phyloP scores from a whole-genome alignment of 192 early-diverging fungal genomes.

The Backusella liffmaniae region DNA sequence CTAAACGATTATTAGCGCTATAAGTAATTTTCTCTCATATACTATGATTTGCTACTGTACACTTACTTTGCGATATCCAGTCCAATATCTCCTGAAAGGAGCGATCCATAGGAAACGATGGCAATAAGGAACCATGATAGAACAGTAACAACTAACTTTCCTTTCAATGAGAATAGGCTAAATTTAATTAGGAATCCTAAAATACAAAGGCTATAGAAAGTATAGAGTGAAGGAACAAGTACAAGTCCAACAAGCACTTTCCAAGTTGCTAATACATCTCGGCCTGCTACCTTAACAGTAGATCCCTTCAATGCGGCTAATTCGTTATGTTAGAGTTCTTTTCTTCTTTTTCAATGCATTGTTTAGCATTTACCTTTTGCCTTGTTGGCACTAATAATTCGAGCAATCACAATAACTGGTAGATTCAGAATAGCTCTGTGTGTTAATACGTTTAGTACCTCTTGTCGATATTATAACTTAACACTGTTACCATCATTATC shows the following conservation, averaged over 20 bases:
- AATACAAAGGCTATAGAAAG: constrained; percentile 64
- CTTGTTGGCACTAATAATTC: constrained; percentile 50
- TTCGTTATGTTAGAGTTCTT: neutral
- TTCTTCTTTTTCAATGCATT: too few relatives aligned
- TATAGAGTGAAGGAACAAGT: constrained; percentile 72
- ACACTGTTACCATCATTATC: neutral
- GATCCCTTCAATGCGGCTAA: constrained; percentile 80
- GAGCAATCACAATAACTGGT: constrained; percentile 53
- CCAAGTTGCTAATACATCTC: constrained; percentile 96
- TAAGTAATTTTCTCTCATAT: neutral
- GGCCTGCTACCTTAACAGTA: constrained; percentile 89
- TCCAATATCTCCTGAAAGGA: constrained; percentile 72
- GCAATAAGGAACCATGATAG: constrained; percentile 27
- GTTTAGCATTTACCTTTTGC: constrained; percentile 40
- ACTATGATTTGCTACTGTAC: neutral
- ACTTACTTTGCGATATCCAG: constrained; percentile 66
- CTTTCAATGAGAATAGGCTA: constrained; percentile 22
- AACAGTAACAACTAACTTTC: constrained; percentile 24
- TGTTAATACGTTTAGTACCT: neutral
- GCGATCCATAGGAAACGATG: constrained; percentile 59
- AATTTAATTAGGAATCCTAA: constrained; percentile 34
- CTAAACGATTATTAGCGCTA: constrained; percentile 19
- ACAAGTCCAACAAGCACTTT: constrained; percentile 81
- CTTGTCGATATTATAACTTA: neutral
- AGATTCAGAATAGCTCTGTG: constrained; percentile 56